Percentiles rank a stretch among this genome's conserved stretches.
Conservation (phyloP, 768 basidiomycete species). For the Lyophyllum decastes region DNA sequence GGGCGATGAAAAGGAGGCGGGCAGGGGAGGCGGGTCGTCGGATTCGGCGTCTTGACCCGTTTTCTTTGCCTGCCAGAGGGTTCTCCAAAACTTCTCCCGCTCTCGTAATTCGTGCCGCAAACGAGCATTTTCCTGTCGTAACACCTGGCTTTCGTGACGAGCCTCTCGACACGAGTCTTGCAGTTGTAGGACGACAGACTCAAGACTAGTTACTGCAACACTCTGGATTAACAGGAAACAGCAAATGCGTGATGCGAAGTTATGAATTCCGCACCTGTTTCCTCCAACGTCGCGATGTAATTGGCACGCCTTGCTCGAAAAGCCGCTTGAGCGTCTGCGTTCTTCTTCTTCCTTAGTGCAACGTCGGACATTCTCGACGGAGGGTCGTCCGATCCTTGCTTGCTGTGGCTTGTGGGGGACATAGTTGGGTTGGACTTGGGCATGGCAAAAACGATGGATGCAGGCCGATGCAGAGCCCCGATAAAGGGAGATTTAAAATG, state of each 20-base stretch:
- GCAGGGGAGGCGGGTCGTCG: conserved; percentile 53
- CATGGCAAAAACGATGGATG: conserved; percentile 33
- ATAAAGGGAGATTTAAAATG: conserved; percentile 53
- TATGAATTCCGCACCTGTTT: conserved; percentile 52
- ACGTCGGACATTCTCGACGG: conserved; percentile 60
- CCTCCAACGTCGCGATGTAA: conserved; percentile 86
- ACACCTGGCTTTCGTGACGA: conserved; percentile 58
- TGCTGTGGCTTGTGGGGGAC: conserved; percentile 30
- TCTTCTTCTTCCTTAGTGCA: conserved; percentile 83
- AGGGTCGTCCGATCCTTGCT: conserved; percentile 35
- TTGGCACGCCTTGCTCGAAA: conserved; percentile 81
- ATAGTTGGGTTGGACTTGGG: conserved; percentile 40
- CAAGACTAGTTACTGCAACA: conserved; percentile 71
- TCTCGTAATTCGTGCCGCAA: conserved; percentile 67
- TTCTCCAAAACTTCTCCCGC: conserved; percentile 73
- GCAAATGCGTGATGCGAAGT: conserved; percentile 12
- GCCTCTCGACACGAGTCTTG: conserved; percentile 80
- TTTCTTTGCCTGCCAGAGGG: conserved; percentile 69
- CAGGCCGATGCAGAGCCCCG: conserved; percentile 23
- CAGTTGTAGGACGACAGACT: conserved; percentile 81
- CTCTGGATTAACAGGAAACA: conserved; percentile 17
- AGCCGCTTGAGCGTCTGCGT: conserved; percentile 87
- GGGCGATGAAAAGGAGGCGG: conserved; percentile 43
- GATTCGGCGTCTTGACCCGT: conserved; percentile 49
- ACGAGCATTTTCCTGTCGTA: conserved; percentile 65